Conservation (phyloP, 768 basidiomycete genomes). For the Boletellus ananiceps region DNA sequence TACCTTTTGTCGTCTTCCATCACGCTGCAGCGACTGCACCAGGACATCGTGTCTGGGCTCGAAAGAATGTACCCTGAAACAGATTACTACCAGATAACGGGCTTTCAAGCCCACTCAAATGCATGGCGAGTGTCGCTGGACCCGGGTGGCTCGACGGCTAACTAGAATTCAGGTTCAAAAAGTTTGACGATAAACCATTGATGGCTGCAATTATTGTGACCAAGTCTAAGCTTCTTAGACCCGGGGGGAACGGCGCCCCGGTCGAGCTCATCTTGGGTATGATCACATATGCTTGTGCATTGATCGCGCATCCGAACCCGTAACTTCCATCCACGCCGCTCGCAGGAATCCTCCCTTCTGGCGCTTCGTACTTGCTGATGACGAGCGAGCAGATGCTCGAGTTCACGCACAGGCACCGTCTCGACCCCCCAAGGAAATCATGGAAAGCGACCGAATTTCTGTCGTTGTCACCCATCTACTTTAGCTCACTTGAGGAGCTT, state of each 20-base stretch:
- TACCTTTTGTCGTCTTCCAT: not conserved
- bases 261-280: slow-evolving; percentile 45
- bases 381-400: slow-evolving; percentile 29
- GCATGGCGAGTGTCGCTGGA: slow-evolving; percentile 13
- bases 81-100: slow-evolving; percentile 28
- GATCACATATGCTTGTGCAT: not conserved
- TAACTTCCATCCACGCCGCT: not conserved
- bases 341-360: slow-evolving; percentile 40
- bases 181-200: slow-evolving; percentile 34
- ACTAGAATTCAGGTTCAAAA: slow-evolving; percentile 22
- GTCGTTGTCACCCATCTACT: slow-evolving; percentile 48
- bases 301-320: not conserved
- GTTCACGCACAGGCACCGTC: slow-evolving; percentile 19
- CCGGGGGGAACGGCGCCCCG: slow-evolving; percentile 21
- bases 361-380: slow-evolving; percentile 45
- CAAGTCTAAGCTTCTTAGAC: slow-evolving; percentile 29
- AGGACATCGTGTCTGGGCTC: not conserved
- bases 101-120: slow-evolving; percentile 28
- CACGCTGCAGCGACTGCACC: not conserved
- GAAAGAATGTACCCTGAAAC: slow-evolving; percentile 10
- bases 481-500: slow-evolving; percentile 30
- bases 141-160: not conserved
- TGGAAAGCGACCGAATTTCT: slow-evolving; percentile 31
- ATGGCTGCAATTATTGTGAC: slow-evolving; percentile 26
- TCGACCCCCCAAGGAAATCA: slow-evolving; percentile 10